A percentile compares a stretch with the other conserved stretches of the same genome.
Evolutionary conservation across 2,329 filamentous ascomycete species (phyloP).

Genomic region (Tolypocladium inflatum): DNA sequence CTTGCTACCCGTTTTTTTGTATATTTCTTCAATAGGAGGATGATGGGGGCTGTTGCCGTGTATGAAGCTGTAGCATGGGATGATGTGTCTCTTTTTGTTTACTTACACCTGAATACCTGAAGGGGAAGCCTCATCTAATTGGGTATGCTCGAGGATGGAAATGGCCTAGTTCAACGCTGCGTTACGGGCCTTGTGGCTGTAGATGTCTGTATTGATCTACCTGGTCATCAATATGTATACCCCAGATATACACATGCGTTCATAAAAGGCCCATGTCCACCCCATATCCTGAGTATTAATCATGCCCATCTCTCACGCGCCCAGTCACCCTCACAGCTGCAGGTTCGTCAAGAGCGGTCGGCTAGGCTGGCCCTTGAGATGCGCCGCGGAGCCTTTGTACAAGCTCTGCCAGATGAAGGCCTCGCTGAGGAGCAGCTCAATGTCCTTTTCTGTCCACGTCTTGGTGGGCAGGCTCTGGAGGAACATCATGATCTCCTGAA

Average conservation of each 20-base stretch:
- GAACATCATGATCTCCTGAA: slow-evolving; percentile 99
- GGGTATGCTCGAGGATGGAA: neutral
- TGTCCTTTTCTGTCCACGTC: slow-evolving; percentile 95
- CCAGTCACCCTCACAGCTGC: slow-evolving; percentile 19
- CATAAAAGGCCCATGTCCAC: neutral
- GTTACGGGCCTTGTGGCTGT: neutral
- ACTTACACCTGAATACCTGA: neutral
- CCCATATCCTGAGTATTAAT: neutral
- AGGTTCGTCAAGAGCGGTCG: slow-evolving; percentile 25
- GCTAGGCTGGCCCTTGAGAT: slow-evolving; percentile 52
- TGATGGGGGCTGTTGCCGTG: neutral
- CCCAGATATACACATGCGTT: neutral
- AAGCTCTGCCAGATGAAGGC: slow-evolving; percentile 98
- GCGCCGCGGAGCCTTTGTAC: slow-evolving; percentile 88
- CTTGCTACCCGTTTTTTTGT: neutral
- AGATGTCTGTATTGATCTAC: neutral
- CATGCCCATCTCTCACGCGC: neutral
- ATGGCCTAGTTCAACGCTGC: too few relatives aligned
- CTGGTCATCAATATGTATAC: neutral
- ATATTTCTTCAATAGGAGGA: neutral
- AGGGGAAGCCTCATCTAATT: neutral
- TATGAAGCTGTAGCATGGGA: neutral
- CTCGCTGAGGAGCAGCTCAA: slow-evolving; percentile 89
- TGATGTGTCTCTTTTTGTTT: neutral
- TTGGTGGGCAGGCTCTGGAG: slow-evolving; percentile 87